Evolutionary conservation across 768 basidiomycete genomes (phyloP).

Genomic region (Boletus rubescentipes): DNA sequence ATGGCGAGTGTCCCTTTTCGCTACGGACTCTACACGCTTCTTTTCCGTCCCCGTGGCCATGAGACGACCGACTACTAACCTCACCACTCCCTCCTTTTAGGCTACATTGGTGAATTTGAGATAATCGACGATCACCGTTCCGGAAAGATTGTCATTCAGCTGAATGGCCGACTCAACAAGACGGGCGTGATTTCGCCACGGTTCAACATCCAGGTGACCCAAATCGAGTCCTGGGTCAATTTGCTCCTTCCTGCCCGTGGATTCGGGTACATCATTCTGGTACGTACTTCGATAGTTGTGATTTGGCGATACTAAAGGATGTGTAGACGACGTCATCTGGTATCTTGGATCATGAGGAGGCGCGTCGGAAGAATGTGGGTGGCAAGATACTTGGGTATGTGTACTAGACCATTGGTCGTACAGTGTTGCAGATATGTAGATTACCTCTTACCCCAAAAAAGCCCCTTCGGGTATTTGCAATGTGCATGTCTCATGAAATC

Average conservation of each 20-base stretch:
- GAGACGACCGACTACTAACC: neutral
- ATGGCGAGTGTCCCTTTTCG: slow-evolving; percentile 60
- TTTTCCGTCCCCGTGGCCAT: neutral
- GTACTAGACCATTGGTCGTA: slow-evolving; percentile 52
- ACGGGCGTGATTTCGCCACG: slow-evolving; percentile 99
- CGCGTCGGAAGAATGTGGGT: slow-evolving; percentile 96
- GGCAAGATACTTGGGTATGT: slow-evolving; percentile 94
- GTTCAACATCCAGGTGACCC: slow-evolving; percentile 91
- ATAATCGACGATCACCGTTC: slow-evolving; percentile 99
- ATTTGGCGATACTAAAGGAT: neutral
- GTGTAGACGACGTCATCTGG: slow-evolving; percentile 92
- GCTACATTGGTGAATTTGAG: slow-evolving; percentile 98
- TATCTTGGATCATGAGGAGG: slow-evolving; percentile 99
- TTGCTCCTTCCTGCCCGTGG: slow-evolving; percentile 93
- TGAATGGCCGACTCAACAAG: slow-evolving; percentile 98
- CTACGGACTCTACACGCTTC: too few relatives aligned
- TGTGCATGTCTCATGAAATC: neutral
- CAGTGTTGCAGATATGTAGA: slow-evolving; percentile 20
- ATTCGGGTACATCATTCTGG: slow-evolving; percentile 95
- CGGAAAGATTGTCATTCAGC: slow-evolving; percentile 97
- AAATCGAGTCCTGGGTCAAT: slow-evolving; percentile 97
- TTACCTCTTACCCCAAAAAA: slow-evolving; percentile 20
- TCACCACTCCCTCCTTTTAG: slow-evolving; percentile 37
- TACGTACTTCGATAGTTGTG: slow-evolving; percentile 36
- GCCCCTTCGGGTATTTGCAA: neutral